A percentile compares a stretch with the other conserved stretches of the same genome.
phyloP scores from a whole-genome alignment of 257 asterid genomes.

The Echites panduratus region DNA sequence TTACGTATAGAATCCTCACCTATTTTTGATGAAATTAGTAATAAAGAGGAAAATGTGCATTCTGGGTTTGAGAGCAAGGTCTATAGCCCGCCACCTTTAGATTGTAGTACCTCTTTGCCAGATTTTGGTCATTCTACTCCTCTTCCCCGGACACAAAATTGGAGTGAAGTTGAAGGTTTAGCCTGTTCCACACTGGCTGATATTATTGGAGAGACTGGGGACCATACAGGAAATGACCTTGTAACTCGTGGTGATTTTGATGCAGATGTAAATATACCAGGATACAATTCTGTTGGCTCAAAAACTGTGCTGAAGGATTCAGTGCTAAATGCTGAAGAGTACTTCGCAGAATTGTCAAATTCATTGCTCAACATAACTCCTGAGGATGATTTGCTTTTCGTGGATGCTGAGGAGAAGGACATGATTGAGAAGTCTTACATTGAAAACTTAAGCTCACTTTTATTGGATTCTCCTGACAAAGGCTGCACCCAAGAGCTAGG shows the following conservation, averaged over 20 bases:
- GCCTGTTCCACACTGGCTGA: slow-evolving; percentile 21
- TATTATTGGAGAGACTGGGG: slow-evolving; percentile 31
- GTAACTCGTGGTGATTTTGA: slow-evolving; percentile 18
- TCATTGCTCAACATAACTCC: slow-evolving; percentile 35
- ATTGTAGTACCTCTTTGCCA: slow-evolving; percentile 28
- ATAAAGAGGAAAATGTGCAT: slow-evolving; percentile 22
- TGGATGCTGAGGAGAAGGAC: slow-evolving; percentile 35
- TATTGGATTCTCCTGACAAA: slow-evolving; percentile 48
- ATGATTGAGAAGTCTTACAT: slow-evolving; percentile 39
- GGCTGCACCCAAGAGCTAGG: slow-evolving; percentile 22
- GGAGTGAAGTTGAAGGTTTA: slow-evolving; percentile 27
- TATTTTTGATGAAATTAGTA: slow-evolving; percentile 12
- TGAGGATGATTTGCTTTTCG: slow-evolving; percentile 41
- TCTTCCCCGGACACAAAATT: slow-evolving; percentile 32
- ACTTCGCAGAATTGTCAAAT: slow-evolving; percentile 33
- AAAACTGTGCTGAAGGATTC: slow-evolving; percentile 24
- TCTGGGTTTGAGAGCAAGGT: slow-evolving; percentile 29
- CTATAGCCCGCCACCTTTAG: slow-evolving; percentile 16
- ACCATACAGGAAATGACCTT: slow-evolving; percentile 16
- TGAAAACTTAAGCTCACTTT: slow-evolving; percentile 47
- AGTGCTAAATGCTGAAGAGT: slow-evolving; percentile 34
- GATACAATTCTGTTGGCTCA: slow-evolving; percentile 16
- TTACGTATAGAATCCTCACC: slow-evolving; percentile 18
- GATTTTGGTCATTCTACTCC: slow-evolving; percentile 34
- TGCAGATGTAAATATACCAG: slow-evolving; percentile 15